Evolutionary conservation across 441 rosid genomes (phyloP), one percentile per base, ranked within the genome.

Genomic region (Erodium texanum): DNA sequence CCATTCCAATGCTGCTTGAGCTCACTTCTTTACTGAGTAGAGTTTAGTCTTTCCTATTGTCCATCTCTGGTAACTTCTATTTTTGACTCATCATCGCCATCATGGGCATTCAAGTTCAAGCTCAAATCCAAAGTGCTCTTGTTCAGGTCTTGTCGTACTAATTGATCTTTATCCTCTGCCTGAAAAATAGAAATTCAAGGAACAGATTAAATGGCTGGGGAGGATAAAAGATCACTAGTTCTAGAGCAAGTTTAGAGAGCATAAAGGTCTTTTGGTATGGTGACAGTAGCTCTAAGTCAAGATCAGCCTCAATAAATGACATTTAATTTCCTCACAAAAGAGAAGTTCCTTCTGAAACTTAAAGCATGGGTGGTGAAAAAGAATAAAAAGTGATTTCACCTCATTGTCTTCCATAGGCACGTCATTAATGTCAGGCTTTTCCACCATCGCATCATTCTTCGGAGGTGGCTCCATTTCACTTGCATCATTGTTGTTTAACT

Each of bases 71-170:
- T 27, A 27, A 27, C 29, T 27, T 27, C 29, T 27, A 4, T 1
- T 27, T 27, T 27, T 27, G 29, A 45, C 12, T 32, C 27, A 16
- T 15, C n/a, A 50, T 81, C 81, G 0, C 76, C 71, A 36, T 82
- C 88, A 5, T 72, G 82, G 34, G 82, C 83, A 63, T 73, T 88
- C 66, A 83, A 78, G 64, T 89, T 90, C 74, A 89, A 82, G 70
- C 93, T 87, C 80, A 82, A 79, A 76, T 89, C 97, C 76, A 81
- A 29, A 54, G 89, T 85, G 89, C 92, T 89, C 81, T 94, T 89
- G 4, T 91, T 91, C 52, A 91, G 81, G 82, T 91, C 99, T 85
- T 94, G 99, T 20, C 87, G 79, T 72, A 85, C 85, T 48, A 81
- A 69, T 71, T 78, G 84, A 58, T 69, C 77, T 48, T 79, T 78